Base-by-base conservation (phyloP, 1,284 basidiomycete species). In the Ganoderma lucidum region DNA sequence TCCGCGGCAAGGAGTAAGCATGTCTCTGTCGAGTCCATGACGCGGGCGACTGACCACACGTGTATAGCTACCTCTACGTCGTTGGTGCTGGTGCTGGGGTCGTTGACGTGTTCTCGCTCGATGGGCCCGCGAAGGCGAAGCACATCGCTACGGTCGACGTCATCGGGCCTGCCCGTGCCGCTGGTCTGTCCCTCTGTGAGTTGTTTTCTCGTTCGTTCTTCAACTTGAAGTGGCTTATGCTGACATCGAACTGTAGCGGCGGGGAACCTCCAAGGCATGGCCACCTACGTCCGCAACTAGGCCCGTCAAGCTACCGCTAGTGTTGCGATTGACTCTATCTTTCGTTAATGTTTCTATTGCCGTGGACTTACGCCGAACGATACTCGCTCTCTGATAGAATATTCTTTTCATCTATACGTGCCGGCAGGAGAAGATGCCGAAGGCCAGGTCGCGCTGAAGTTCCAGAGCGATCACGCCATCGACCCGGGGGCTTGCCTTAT, bases 231-330 rank as follows among this genome's bases (percentile, higher is more conserved):
- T 55, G 37, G 23, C 51, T 30, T 37, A 37, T 61, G 44, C 37
- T 62, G 55, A 66, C 62, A 4, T 10, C n/a, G 8, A 19, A 17
- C n/a, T 42, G 35, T 59, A 83, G 83, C 77, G 73, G 73, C 75
- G 3, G 75, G 75, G 51, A 83, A 83, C 72, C 69, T 85, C 15
- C 83, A 85, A 67, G 83, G 83, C 51, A 83, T 84, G 82, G 79
- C 83, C 12, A 77, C 80, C 23, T 84, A 83, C 71, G 75, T 83
- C 70, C 77, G 73, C 23, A 30, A 30, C 12, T 53, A 53, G 28
- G 51, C 9, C 62, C 9, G 28, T 14, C 6, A 14, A 39, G n/a
- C 45, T 66, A 64, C 17, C 44, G 30, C 12, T 23, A 6, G 9
- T 28, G 28, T 30, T 6, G 6, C 14, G 12, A 28, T 30, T 9